Percentiles rank a stretch among this genome's conserved stretches.
phyloP scores from a whole-genome alignment of 208 protist genomes.

The Entamoeba invadens region DNA sequence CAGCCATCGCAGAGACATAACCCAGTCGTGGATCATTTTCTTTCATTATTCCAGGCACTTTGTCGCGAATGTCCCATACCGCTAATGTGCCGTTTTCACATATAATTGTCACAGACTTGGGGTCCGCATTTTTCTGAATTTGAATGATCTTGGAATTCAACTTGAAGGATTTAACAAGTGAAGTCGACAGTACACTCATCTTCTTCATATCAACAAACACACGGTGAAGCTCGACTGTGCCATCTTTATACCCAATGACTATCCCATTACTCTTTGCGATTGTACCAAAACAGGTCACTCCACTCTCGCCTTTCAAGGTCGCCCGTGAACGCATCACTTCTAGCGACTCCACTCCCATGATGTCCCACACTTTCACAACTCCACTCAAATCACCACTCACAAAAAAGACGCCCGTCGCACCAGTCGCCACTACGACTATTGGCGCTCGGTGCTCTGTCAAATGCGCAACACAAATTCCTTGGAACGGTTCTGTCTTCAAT shows the following conservation, averaged over 20 bases:
- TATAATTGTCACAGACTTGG: not conserved
- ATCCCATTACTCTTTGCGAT: not conserved
- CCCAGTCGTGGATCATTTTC: not conserved
- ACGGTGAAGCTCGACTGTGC: not conserved
- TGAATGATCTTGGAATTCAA: not conserved
- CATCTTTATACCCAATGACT: not conserved
- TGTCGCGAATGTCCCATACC: not conserved
- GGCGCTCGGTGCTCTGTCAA: not conserved
- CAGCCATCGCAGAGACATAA: not conserved
- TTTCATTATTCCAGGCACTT: not conserved
- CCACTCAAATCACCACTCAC: not conserved
- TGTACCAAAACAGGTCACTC: not conserved
- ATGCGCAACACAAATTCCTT: not conserved
- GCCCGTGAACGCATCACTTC: not conserved
- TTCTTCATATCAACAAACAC: not conserved
- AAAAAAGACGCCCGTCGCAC: not conserved
- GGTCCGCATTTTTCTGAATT: not conserved
- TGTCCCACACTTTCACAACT: not conserved
- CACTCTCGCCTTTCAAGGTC: not conserved
- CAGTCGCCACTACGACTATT: not conserved
- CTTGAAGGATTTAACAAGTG: not conserved
- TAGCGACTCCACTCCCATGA: not conserved
- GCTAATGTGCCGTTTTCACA: not conserved
- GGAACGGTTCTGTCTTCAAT: not conserved
- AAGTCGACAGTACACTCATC: not conserved